Percentiles rank a stretch among this genome's conserved stretches.
Conservation (phyloP, 2,329 filamentous ascomycete species). For the Ophiocordyceps unilateralis region DNA sequence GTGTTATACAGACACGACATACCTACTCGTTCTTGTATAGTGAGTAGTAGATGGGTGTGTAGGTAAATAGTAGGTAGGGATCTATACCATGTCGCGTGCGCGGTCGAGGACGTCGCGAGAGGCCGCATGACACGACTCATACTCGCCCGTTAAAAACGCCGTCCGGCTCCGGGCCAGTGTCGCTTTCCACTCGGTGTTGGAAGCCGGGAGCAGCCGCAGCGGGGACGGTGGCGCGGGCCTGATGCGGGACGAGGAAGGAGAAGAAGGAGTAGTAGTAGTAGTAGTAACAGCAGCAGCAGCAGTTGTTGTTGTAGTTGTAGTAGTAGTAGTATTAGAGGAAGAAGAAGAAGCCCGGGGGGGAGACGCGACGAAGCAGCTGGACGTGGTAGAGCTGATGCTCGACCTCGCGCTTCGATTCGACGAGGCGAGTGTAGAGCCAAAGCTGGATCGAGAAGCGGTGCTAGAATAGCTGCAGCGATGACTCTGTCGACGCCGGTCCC, state of each 20-base stretch:
- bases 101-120: slow-evolving; percentile 36
- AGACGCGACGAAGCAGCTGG: too few relatives aligned
- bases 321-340: too few relatives aligned
- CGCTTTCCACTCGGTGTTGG: slow-evolving; percentile 31
- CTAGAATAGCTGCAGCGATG: not conserved
- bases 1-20: not conserved
- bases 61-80: slow-evolving; percentile 1
- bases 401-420: not conserved
- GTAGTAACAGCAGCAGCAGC: too few relatives aligned
- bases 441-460: not conserved
- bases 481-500: not conserved
- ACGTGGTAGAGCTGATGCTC: too few relatives aligned
- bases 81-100: slow-evolving; percentile 25
- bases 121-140: slow-evolving; percentile 32
- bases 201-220: slow-evolving; percentile 21
- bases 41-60: too few relatives aligned
- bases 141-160: slow-evolving; percentile 31
- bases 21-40: too few relatives aligned
- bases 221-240: slow-evolving; percentile 5
- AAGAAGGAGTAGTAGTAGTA: too few relatives aligned
- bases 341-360: too few relatives aligned
- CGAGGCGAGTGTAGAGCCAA: not conserved
- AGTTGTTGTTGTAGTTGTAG: too few relatives aligned
- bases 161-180: slow-evolving; percentile 35
- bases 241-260: not conserved